Percentiles rank a stretch among this genome's conserved stretches.
These are phyloP conservation scores for Lyophyllum atratum DNA, from an alignment of 768 basidiomycete species.

Conservation along the genomic window DNA sequence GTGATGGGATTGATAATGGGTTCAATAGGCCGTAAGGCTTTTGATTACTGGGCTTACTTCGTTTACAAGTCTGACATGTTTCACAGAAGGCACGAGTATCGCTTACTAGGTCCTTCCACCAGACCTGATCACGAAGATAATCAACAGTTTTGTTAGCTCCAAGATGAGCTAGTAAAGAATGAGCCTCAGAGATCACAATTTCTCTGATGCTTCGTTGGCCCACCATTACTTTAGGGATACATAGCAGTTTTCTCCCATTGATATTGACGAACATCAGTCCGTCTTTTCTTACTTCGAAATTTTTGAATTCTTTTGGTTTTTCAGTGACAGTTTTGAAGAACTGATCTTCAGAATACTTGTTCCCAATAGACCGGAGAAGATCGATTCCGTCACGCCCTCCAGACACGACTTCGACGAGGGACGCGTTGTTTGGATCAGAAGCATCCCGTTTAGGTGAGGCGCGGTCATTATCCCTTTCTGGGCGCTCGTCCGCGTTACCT, in stretches of 20 bases:
- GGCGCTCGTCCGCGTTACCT: no score
- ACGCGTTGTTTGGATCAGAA: no score
- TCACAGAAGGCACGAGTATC: slow-evolving; percentile 23
- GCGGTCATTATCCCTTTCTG: no score
- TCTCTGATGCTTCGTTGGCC: slow-evolving; percentile 20
- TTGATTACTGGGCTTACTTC: slow-evolving; percentile 16
- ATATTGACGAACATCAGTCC: background rate
- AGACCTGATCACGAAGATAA: slow-evolving; percentile 31
- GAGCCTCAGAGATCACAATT: slow-evolving; percentile 23
- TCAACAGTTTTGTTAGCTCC: slow-evolving; percentile 30
- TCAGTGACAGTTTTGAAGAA: slow-evolving; percentile 9
- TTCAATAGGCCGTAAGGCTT: slow-evolving; percentile 22
- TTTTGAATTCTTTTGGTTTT: slow-evolving; percentile 1
- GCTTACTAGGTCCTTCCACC: slow-evolving; percentile 32
- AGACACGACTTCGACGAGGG: no score
- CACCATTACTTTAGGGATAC: slow-evolving; percentile 17
- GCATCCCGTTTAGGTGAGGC: no score
- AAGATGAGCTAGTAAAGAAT: slow-evolving; percentile 22
- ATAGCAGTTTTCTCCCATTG: background rate
- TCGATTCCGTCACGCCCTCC: slow-evolving; percentile 6
- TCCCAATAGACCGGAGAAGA: slow-evolving; percentile 4
- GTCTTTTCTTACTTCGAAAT: slow-evolving; percentile 5
- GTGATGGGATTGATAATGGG: slow-evolving; percentile 5
- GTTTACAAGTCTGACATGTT: slow-evolving; percentile 16
- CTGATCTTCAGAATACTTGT: background rate